Percentiles rank a stretch among this genome's conserved stretches.
These are phyloP conservation scores for Penicillium cataractarum DNA, from an alignment of 495 filamentous ascomycete genomes.

Conservation along the genomic window DNA sequence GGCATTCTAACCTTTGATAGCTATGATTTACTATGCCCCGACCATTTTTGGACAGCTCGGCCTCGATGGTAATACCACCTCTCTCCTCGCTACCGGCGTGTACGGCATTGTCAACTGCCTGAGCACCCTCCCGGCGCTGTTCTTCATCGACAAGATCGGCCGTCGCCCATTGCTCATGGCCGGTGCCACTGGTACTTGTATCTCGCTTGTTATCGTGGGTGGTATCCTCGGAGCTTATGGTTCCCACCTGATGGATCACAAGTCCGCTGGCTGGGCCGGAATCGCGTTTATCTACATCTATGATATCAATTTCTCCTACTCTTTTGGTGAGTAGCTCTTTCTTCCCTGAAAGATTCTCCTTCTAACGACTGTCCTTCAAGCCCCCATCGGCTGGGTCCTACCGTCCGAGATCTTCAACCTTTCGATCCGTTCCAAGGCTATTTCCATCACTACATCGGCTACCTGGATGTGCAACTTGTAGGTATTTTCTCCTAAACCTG, in stretches of 20 bases:
- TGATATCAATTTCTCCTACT: slow-evolving; percentile 75
- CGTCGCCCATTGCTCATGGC: slow-evolving; percentile 56
- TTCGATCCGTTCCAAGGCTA: slow-evolving; percentile 42
- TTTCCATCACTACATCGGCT: slow-evolving; percentile 43
- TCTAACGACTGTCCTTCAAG: slow-evolving; percentile 20
- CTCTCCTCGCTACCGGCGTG: slow-evolving; percentile 77
- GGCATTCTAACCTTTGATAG: slow-evolving; percentile 51
- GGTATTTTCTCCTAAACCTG: neutral
- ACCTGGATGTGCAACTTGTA: slow-evolving; percentile 52
- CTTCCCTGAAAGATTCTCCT: neutral
- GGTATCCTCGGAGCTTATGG: slow-evolving; percentile 69
- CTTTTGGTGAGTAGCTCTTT: slow-evolving; percentile 34
- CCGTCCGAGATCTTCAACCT: slow-evolving; percentile 48
- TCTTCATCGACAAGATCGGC: slow-evolving; percentile 77
- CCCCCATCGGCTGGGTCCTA: slow-evolving; percentile 47
- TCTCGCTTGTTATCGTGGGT: slow-evolving; percentile 75
- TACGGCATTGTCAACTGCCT: slow-evolving; percentile 79
- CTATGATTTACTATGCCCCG: slow-evolving; percentile 75
- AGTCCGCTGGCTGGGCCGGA: slow-evolving; percentile 73
- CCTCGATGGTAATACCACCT: slow-evolving; percentile 61
- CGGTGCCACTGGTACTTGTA: slow-evolving; percentile 56
- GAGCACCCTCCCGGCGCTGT: slow-evolving; percentile 74
- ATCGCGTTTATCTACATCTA: slow-evolving; percentile 84
- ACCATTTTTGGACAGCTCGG: slow-evolving; percentile 74
- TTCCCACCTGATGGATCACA: slow-evolving; percentile 58